Conservation (phyloP, 768 basidiomycete genomes). For the Leucocoprinus birnbaumii region DNA sequence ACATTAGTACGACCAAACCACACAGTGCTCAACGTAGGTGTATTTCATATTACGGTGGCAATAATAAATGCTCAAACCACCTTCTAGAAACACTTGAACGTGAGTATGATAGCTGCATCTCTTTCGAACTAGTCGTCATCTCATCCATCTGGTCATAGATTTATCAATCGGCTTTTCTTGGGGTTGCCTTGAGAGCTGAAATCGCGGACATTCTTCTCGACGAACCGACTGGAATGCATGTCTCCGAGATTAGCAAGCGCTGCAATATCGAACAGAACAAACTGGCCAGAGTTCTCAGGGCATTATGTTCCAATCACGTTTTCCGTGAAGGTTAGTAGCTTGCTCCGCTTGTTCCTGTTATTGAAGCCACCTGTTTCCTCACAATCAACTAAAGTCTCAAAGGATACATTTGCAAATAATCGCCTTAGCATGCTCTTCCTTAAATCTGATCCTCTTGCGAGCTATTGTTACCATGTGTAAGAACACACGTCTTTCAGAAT, state of each 20-base stretch:
- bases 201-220: conserved; percentile 26
- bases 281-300: conserved; percentile 28
- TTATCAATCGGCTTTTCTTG: conserved; percentile 21
- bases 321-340: conserved; percentile 34
- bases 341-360: too few relatives aligned
- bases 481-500: not conserved
- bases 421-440: conserved; percentile 32
- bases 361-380: conserved; percentile 13
- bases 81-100: conserved; percentile 12
- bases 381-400: conserved; percentile 26
- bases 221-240: conserved; percentile 27
- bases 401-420: conserved; percentile 39
- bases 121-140: not conserved
- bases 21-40: conserved; percentile 23
- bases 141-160: conserved; percentile 9
- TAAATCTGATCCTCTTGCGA: conserved; percentile 22
- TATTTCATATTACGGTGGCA: not conserved
- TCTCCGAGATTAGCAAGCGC: conserved; percentile 19
- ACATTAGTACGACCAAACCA: conserved; percentile 21
- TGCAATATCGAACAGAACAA: conserved; percentile 26
- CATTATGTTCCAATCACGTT: conserved; percentile 27
- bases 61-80: not conserved
- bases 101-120: not conserved
- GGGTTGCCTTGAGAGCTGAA: conserved; percentile 16
- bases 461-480: conserved; percentile 22